phyloP scores from a whole-genome alignment of 495 filamentous ascomycete genomes.

The Gamarada debralockiae region DNA sequence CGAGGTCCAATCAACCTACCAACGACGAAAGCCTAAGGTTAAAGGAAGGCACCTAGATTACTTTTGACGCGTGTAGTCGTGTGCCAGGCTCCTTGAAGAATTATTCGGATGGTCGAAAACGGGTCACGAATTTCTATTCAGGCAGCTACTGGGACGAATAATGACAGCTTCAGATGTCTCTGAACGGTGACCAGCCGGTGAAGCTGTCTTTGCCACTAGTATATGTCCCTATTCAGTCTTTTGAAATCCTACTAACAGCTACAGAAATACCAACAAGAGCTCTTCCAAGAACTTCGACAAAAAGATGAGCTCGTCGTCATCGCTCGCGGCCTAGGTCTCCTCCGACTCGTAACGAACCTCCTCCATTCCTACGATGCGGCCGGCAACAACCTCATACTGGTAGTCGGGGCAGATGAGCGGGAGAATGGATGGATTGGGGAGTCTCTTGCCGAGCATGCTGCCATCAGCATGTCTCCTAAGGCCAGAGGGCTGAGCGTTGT shows the following conservation, averaged over 20 bases:
- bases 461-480: conserved; percentile 63
- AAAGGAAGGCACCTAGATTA: too few relatives aligned
- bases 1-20: too few relatives aligned
- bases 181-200: conserved; percentile 62
- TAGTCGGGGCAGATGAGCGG: conserved; percentile 87
- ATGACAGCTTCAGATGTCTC: conserved; percentile 46
- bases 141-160: conserved; percentile 2
- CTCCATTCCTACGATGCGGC: conserved; percentile 95
- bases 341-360: conserved; percentile 87
- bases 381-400: conserved; percentile 84
- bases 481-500: conserved; percentile 85
- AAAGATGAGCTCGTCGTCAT: conserved; percentile 91
- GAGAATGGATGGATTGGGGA: conserved; percentile 95
- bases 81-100: background rate
- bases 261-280: conserved; percentile 80
- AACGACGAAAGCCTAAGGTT: too few relatives aligned
- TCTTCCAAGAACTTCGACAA: conserved; percentile 82
- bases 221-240: conserved; percentile 23
- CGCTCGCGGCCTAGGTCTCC: conserved; percentile 85
- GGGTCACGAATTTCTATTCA: background rate
- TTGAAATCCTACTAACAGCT: conserved; percentile 7
- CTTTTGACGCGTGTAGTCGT: too few relatives aligned
- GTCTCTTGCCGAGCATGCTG: conserved; percentile 89
- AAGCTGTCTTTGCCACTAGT: conserved; percentile 92
- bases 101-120: background rate